Evolutionary conservation across 495 filamentous ascomycete genomes (phyloP), one percentile per base, ranked within the genome.

Genomic region (Lasiosphaeris hirsuta): DNA sequence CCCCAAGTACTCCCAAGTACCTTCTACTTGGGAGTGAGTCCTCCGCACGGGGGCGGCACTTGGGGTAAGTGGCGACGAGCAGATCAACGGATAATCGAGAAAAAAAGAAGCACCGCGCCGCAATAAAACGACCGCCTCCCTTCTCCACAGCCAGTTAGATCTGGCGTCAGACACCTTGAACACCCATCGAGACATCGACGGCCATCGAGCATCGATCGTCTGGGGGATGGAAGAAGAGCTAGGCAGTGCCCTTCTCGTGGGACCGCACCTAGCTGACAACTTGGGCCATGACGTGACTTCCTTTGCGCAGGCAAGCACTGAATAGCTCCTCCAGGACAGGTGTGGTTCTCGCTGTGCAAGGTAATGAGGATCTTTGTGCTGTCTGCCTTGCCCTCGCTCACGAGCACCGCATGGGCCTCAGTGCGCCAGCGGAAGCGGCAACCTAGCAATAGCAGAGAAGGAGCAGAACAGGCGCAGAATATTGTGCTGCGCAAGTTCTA

Each of bases 121-220:
- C 23, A 58, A 51, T 40, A 53, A 57, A 59, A 23, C 17, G 49
- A 36, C 49, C 49, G 49, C 49, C 49, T 9, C 15, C 49, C 13
- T 10, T 17, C 18, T 46, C 43, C 17, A 30, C 23, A 30, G 23
- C 23, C 23, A 30, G 23, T 30, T 30, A 5, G 23, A 30, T 30
- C 23, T 17, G 43, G 43, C 43, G 18, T 45, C 43, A 45, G 23
- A 30, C 23, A 30, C 23, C 23, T 30, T 14, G 7, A 45, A 19
- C 17, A 13, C 15, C 43, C 43, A 23, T 45, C 43, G 30, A 11
- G 15, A 23, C 43, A 30, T 13, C 43, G 42, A 45, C 23, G 42
- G 42, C 14, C 1, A 55, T 39, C 42, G 53, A 7, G 39, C 39
- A 42, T 43, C 51, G 51, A 54, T 46, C 11, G 34, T 49, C 5